phyloP scores from a whole-genome alignment of 2,329 filamentous ascomycete genomes.

The Trichoderma hamatum region DNA sequence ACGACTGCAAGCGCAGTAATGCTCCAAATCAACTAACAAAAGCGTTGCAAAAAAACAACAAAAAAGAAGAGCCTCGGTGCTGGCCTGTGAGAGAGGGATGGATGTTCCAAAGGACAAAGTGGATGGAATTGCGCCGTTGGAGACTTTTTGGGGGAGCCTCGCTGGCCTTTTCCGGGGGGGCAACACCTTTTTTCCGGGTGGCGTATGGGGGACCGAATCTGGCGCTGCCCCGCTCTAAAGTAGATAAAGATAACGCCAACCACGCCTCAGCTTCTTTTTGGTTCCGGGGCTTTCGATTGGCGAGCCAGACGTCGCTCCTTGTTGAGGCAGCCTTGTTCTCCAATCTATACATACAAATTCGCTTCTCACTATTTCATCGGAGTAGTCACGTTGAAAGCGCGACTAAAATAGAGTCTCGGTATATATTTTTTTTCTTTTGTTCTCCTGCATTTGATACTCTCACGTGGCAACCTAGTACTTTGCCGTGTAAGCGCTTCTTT shows the following conservation, averaged over 20 bases:
- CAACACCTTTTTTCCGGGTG: conserved; percentile 32
- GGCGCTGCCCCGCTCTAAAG: conserved; percentile 15
- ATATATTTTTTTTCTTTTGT: too few relatives aligned
- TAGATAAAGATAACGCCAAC: conserved; percentile 6
- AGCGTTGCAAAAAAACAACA: background rate
- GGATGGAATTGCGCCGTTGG: background rate
- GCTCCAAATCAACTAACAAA: background rate
- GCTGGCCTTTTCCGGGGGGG: conserved; percentile 31
- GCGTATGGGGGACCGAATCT: background rate
- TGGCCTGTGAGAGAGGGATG: conserved; percentile 4
- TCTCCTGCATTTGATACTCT: background rate
- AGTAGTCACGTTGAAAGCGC: background rate
- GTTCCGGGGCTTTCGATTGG: conserved; percentile 9
- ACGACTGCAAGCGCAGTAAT: conserved; percentile 12
- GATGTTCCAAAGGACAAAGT: background rate
- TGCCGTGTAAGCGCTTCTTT: background rate
- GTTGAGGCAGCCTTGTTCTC: background rate
- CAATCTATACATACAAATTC: background rate
- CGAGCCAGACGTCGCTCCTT: background rate
- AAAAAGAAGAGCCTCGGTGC: background rate
- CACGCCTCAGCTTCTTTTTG: conserved; percentile 11
- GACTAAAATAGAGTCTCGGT: background rate
- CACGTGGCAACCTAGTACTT: background rate
- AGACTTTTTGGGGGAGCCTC: conserved; percentile 19
- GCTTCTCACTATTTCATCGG: background rate